These are phyloP conservation scores for Camellia oleifera DNA, from an alignment of 179 eudicot species.

Conservation along the genomic window DNA sequence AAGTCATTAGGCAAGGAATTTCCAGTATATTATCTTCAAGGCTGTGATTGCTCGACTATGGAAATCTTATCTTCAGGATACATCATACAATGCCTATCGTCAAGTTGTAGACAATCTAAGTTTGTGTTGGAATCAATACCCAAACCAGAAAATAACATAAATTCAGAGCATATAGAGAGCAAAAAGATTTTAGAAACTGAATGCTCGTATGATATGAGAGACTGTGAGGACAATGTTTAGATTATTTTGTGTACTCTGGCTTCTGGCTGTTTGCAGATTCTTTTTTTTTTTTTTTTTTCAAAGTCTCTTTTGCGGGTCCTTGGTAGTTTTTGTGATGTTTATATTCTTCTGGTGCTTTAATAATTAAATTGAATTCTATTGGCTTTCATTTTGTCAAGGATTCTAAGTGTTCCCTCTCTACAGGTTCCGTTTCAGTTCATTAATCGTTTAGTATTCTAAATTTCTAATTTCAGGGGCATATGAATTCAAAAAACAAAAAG, in stretches of 20 bases:
- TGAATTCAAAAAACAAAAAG: constrained; percentile 34
- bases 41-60: too few species aligned
- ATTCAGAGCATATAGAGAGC: too few species aligned
- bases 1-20: too few species aligned
- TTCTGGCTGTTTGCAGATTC: background rate
- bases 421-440: background rate
- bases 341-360: background rate
- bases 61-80: too few species aligned
- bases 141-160: too few species aligned
- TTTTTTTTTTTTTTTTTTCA: background rate
- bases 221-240: too few species aligned
- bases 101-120: too few species aligned
- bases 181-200: too few species aligned
- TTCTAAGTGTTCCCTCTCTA: background rate
- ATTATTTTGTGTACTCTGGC: background rate
- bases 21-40: too few species aligned
- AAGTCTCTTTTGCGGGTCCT: background rate
- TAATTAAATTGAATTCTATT: background rate
- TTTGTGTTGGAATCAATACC: too few species aligned
- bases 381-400: background rate
- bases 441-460: background rate
- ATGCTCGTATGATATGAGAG: too few species aligned
- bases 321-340: background rate
- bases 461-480: constrained; percentile 38
- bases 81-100: too few species aligned